Evolutionary conservation across 2,329 filamentous ascomycete genomes (phyloP).

Genomic region (Beauveria scarabaeidicola): DNA sequence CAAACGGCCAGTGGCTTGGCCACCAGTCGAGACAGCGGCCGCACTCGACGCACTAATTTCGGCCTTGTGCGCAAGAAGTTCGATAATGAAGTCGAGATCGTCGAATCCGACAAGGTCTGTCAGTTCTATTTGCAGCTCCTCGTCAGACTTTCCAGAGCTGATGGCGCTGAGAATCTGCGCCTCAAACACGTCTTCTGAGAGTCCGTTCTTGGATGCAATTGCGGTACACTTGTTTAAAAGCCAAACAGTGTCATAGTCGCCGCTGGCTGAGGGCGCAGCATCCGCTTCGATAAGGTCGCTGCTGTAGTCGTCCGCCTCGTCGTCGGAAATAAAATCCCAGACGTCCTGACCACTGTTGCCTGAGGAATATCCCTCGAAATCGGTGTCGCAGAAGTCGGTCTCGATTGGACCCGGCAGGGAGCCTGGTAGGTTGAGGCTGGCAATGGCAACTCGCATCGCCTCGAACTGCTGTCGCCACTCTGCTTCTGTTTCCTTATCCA

Average conservation of each 20-base stretch:
- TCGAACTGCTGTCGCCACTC: conserved; percentile 81
- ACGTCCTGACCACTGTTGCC: conserved; percentile 68
- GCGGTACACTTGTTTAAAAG: conserved; percentile 57
- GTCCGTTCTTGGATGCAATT: conserved; percentile 58
- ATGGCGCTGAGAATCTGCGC: conserved; percentile 71
- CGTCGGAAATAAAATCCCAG: conserved; percentile 84
- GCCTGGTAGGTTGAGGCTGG: conserved; percentile 52
- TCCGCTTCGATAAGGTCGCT: conserved; percentile 53
- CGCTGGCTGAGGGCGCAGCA: conserved; percentile 18
- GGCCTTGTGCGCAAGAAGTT: conserved; percentile 70
- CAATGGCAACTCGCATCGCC: conserved; percentile 79
- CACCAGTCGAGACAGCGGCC: conserved; percentile 24
- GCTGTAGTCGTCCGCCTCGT: conserved; percentile 56
- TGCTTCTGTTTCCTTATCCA: conserved; percentile 31
- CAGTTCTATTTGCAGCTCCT: conserved; percentile 83
- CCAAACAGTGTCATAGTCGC: conserved; percentile 57
- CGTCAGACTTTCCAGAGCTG: conserved; percentile 58
- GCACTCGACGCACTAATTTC: conserved; percentile 50
- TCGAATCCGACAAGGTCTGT: conserved; percentile 89
- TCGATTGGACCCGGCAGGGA: conserved; percentile 31
- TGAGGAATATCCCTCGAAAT: conserved; percentile 46
- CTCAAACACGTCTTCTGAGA: conserved; percentile 62
- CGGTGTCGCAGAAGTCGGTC: conserved; percentile 54
- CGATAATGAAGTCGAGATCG: conserved; percentile 85
- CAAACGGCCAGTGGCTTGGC: conserved; percentile 40